These are phyloP conservation scores for Melampsora larici-populina DNA, from an alignment of 1,284 basidiomycete species.

Conservation along the genomic window DNA sequence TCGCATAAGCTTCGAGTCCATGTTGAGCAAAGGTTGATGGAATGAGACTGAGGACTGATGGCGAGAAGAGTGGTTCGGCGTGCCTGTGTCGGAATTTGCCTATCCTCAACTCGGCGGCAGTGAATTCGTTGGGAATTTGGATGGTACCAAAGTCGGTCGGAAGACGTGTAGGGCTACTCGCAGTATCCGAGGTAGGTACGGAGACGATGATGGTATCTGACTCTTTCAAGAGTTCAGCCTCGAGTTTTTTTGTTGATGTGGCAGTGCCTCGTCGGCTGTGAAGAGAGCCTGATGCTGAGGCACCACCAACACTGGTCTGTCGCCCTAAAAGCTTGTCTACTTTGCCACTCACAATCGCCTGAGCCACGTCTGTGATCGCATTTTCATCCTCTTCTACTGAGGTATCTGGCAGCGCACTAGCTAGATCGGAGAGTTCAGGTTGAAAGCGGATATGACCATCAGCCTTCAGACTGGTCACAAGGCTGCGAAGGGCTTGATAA, in stretches of 20 bases:
- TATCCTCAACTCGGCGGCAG: too few relatives aligned
- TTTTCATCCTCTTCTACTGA: slow-evolving; percentile 21
- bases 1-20: slow-evolving; percentile 35
- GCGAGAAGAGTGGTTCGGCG: slow-evolving; percentile 39
- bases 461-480: slow-evolving; percentile 31
- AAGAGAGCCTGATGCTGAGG: background rate
- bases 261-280: slow-evolving; percentile 4
- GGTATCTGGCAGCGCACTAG: background rate
- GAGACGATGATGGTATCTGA: slow-evolving; percentile 32
- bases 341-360: slow-evolving; percentile 40
- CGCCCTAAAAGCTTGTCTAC: slow-evolving; percentile 36
- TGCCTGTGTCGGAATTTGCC: slow-evolving; percentile 31
- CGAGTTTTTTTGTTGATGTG: slow-evolving; percentile 9
- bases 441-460: slow-evolving; percentile 42
- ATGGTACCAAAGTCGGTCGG: too few relatives aligned
- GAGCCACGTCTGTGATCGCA: slow-evolving; percentile 27
- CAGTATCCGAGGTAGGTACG: too few relatives aligned
- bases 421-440: slow-evolving; percentile 28
- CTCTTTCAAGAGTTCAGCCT: slow-evolving; percentile 28
- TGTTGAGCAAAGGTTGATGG: slow-evolving; percentile 23
- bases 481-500: slow-evolving; percentile 24
- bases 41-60: slow-evolving; percentile 18
- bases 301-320: background rate
- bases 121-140: too few relatives aligned
- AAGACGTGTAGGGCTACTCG: too few relatives aligned